These are phyloP conservation scores for Helotiales sp. DNA, from an alignment of 2,329 filamentous ascomycete genomes.

Conservation along the genomic window DNA sequence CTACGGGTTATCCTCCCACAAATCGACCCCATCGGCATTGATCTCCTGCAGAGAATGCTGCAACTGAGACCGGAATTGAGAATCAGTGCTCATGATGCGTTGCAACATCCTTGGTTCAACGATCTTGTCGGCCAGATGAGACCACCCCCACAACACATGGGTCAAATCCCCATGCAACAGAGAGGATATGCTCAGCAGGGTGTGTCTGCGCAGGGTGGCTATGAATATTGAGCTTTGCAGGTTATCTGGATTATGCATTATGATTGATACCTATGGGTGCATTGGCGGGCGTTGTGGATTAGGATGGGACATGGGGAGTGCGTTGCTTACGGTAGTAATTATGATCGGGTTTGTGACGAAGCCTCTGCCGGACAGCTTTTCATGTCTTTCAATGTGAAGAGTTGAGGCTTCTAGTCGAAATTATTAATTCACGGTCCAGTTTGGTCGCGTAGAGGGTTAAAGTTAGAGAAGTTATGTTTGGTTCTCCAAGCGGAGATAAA, in stretches of 20 bases:
- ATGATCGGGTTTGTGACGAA: not conserved
- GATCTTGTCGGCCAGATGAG: conserved; percentile 55
- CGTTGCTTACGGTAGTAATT: conserved; percentile 7
- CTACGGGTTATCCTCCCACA: conserved; percentile 85
- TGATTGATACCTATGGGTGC: conserved; percentile 10
- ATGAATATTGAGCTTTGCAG: conserved; percentile 29
- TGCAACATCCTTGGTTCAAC: conserved; percentile 91
- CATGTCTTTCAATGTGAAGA: not conserved
- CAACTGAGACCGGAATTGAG: conserved; percentile 91
- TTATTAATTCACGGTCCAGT: not conserved
- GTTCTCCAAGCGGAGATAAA: not conserved
- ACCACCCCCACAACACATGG: conserved; percentile 36
- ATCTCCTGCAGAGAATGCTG: conserved; percentile 87
- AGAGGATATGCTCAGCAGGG: conserved; percentile 38
- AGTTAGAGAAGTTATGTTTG: not conserved
- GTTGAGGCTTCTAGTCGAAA: not conserved
- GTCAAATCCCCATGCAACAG: conserved; percentile 33
- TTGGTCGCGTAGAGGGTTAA: not conserved
- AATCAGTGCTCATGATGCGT: conserved; percentile 83
- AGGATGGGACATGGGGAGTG: not conserved
- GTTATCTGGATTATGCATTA: conserved; percentile 4
- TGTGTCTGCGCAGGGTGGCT: conserved; percentile 35
- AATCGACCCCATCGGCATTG: conserved; percentile 85
- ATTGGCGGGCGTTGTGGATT: conserved; percentile 6
- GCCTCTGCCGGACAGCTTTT: not conserved